phyloP scores from a whole-genome alignment of 768 basidiomycete genomes.

The Trametes punicea region DNA sequence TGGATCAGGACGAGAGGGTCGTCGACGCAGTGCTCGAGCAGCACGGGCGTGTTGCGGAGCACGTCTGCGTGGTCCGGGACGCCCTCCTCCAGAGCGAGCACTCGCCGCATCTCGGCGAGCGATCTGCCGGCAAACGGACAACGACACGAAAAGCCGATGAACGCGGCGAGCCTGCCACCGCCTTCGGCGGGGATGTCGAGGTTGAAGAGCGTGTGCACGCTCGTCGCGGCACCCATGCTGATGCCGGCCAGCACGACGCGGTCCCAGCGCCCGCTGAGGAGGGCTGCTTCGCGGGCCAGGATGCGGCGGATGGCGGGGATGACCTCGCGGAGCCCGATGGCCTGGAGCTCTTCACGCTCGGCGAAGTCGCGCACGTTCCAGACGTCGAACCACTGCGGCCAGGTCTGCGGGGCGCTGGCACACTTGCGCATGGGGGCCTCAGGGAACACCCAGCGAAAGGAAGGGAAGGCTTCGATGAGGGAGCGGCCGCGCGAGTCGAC shows the following conservation, averaged over 20 bases:
- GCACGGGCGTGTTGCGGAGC: background rate
- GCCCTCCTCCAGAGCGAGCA: background rate
- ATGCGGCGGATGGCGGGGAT: background rate
- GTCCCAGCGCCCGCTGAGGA: background rate
- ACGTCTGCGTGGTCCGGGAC: slow-evolving; percentile 1
- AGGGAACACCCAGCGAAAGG: slow-evolving; percentile 6
- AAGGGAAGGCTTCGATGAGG: background rate
- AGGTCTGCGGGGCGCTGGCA: background rate
- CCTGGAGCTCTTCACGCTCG: slow-evolving; percentile 1
- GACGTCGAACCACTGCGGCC: slow-evolving; percentile 7
- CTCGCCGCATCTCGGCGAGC: background rate
- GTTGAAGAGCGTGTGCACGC: background rate
- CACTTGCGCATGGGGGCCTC: background rate
- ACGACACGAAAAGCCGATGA: background rate
- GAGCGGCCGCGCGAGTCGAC: background rate
- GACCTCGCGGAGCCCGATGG: background rate
- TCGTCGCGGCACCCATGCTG: slow-evolving; percentile 6
- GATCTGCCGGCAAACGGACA: background rate
- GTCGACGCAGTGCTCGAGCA: slow-evolving; percentile 4
- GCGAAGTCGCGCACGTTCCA: slow-evolving; percentile 1
- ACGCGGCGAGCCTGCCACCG: background rate
- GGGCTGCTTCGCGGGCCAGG: background rate
- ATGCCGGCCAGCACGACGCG: background rate
- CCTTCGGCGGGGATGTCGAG: background rate
- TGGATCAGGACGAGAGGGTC: background rate